Percentiles rank a stretch among this genome's conserved stretches.
phyloP scores from a whole-genome alignment of 169 alveolate genomes.

The Miamiensis avidus region DNA sequence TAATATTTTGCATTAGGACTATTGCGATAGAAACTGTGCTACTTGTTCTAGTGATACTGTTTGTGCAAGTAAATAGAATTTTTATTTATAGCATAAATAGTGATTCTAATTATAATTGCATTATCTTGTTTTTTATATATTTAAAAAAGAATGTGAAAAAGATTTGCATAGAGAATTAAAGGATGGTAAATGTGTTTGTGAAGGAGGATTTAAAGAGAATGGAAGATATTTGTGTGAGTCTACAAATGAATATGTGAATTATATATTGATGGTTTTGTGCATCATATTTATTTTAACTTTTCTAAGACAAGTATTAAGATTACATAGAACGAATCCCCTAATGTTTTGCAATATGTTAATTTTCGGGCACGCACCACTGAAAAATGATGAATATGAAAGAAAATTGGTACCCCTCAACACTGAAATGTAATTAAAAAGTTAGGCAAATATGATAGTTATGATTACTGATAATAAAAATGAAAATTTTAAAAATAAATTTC shows the following conservation, averaged over 20 bases:
- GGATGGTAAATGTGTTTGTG: background rate
- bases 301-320: background rate
- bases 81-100: background rate
- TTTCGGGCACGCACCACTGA: background rate
- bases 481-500: too few species aligned
- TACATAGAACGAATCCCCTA: background rate
- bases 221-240: background rate
- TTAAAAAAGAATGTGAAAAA: background rate
- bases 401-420: too few species aligned
- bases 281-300: background rate
- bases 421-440: too few species aligned
- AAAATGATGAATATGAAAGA: too few species aligned
- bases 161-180: background rate
- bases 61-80: background rate
- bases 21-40: background rate
- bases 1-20: background rate
- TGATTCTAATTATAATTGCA: too few species aligned
- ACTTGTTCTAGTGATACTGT: background rate
- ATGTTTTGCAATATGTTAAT: background rate
- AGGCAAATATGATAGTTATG: too few species aligned
- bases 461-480: too few species aligned
- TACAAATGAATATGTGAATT: background rate
- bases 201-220: background rate
- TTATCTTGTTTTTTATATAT: too few species aligned
- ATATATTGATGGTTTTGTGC: background rate